phyloP scores from a whole-genome alignment of 2,329 filamentous ascomycete genomes.

The Orbilia oligospora region DNA sequence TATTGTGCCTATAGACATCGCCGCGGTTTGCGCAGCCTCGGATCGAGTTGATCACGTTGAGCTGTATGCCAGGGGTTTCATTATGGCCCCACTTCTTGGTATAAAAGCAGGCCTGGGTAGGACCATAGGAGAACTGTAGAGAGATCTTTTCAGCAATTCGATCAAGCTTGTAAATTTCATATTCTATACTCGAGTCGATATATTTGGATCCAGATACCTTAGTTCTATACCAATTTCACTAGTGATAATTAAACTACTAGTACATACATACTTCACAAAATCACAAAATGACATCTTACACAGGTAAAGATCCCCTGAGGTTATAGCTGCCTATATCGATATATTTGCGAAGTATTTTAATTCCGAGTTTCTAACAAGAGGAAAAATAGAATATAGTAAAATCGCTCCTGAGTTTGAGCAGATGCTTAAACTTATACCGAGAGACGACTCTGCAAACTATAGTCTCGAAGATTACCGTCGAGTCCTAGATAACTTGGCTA shows the following conservation, averaged over 20 bases:
- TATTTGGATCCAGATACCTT: too few relatives aligned
- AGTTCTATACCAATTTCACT: too few relatives aligned
- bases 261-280: too few relatives aligned
- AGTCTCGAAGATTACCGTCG: slow-evolving; percentile 12
- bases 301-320: slow-evolving; percentile 1
- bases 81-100: slow-evolving; percentile 11
- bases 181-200: too few relatives aligned
- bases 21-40: not conserved
- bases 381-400: slow-evolving; percentile 39
- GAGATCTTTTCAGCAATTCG: not conserved
- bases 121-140: not conserved
- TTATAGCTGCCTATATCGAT: too few relatives aligned
- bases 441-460: slow-evolving; percentile 1
- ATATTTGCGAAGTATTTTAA: not conserved
- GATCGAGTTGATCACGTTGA: slow-evolving; percentile 15
- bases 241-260: too few relatives aligned
- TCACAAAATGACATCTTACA: slow-evolving; percentile 31
- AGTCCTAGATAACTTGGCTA: not conserved
- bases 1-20: not conserved
- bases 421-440: slow-evolving; percentile 15
- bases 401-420: slow-evolving; percentile 35
- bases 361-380: not conserved
- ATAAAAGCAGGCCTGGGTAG: not conserved
- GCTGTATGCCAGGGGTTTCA: not conserved
- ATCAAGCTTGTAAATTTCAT: not conserved